Evolutionary conservation across 2,329 filamentous ascomycete genomes (phyloP), one percentile per base, ranked within the genome.

Genomic region (Neonectria neomacrospora): DNA sequence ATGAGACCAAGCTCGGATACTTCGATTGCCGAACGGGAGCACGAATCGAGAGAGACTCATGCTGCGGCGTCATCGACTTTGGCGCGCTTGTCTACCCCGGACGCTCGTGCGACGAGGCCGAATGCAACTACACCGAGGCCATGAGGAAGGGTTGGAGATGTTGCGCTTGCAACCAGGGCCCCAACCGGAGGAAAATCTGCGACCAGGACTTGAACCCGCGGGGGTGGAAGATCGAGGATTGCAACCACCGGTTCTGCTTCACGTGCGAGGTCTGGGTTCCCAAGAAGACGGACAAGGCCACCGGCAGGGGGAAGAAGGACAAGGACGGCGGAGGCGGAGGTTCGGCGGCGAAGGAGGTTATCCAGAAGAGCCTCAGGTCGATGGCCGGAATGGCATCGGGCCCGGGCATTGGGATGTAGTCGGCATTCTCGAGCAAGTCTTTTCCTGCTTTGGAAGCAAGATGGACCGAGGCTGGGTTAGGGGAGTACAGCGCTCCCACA

Each of bases 1-100:
- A 72, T 20, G 70, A 72, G 56, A 57, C 54, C 32, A 67, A 71
- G 37, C 41, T 37, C 14, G 61, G 60, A 22, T 72, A 70, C 51
- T 34, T 64, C 59, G 32, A 66, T 57, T 71, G 70, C 67, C 48
- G 39, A 3, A 72, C 70, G 1, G 48, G 42, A 7, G 2, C 45
- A 10, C 58, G 67, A 20, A 70, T 72, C 20, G 18, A 50, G 16
- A 66, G 67, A n/a, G 58, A 51, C 2, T 58, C 45, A 8, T 63
- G 70, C 32, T 72, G 70, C 41, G 70, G 70, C 23, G 32, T 37
- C 3, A n/a, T 72, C 23, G 14, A 67, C 54, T 73, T 69, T 23
- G 37, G 37, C 37, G 67, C 54, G 2, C 58, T 65, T 0, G 20
- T 42, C 18, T 37, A 58, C 23, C 53, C 51, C 8, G 39, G 26